phyloP scores from a whole-genome alignment of 1,284 basidiomycete species.

The Cutaneotrichosporon mucoides region DNA sequence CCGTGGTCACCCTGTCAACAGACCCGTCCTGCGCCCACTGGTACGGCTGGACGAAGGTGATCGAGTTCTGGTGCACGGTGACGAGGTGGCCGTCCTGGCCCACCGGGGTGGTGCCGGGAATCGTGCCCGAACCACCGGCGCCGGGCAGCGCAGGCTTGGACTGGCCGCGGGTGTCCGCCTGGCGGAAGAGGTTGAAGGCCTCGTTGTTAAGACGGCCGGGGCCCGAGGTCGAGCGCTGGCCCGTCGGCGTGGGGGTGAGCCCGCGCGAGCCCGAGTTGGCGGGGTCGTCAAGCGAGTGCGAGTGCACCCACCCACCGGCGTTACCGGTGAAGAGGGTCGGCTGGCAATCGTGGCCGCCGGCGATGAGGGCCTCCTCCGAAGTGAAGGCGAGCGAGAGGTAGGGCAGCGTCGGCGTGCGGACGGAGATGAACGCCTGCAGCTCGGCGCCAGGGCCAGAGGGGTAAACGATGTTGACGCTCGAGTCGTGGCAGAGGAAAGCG shows the following conservation, averaged over 20 bases:
- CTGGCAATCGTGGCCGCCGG: conserved; percentile 97
- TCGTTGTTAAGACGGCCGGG: conserved; percentile 82
- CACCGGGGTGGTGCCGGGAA: conserved; percentile 37
- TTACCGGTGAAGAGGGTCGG: conserved; percentile 79
- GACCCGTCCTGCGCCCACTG: conserved; percentile 59
- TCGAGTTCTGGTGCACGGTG: conserved; percentile 97
- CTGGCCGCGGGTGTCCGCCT: conserved; percentile 84
- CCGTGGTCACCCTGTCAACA: conserved; percentile 77
- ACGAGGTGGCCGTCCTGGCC: conserved; percentile 60
- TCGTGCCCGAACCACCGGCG: conserved; percentile 24
- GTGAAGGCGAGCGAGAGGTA: conserved; percentile 80
- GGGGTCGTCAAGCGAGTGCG: conserved; percentile 77
- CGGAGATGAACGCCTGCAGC: conserved; percentile 58
- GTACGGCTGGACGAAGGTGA: conserved; percentile 82
- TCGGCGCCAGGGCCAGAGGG: conserved; percentile 59
- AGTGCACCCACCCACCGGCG: conserved; percentile 65
- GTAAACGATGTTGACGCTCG: conserved; percentile 82
- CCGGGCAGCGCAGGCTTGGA: conserved; percentile 43
- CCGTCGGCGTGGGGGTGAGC: conserved; percentile 40
- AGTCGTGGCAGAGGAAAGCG: conserved; percentile 92
- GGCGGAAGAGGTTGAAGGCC: conserved; percentile 92
- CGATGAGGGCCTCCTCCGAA: conserved; percentile 72
- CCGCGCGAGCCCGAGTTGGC: conserved; percentile 34
- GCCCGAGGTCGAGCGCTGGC: conserved; percentile 48
- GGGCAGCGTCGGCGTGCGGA: conserved; percentile 73